Conservation (phyloP, 495 filamentous ascomycete genomes). For the Penicillium coprophilum region DNA sequence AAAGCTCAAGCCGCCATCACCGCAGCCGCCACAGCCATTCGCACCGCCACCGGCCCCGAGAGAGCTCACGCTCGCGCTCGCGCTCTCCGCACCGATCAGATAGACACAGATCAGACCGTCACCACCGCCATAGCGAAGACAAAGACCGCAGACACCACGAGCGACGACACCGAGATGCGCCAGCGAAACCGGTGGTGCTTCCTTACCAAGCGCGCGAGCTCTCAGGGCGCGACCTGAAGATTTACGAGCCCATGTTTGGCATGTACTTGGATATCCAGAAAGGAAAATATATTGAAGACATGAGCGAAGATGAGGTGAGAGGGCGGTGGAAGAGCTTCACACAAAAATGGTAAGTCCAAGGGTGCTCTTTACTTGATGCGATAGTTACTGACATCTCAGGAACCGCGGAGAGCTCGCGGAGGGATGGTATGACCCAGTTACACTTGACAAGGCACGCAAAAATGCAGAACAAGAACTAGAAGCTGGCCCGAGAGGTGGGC, state of each 20-base stretch:
- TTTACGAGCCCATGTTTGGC: slow-evolving; percentile 71
- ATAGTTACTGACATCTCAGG: slow-evolving; percentile 47
- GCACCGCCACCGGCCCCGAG: slow-evolving; percentile 25
- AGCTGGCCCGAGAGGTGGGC: neutral
- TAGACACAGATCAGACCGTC: slow-evolving; percentile 25
- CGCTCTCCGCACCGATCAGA: slow-evolving; percentile 32
- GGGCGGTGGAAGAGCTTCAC: slow-evolving; percentile 95
- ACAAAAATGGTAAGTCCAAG: slow-evolving; percentile 70
- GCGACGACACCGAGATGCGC: slow-evolving; percentile 10
- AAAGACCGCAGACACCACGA: slow-evolving; percentile 17
- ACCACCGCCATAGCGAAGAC: slow-evolving; percentile 18
- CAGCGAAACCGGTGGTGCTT: slow-evolving; percentile 43
- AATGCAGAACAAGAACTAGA: slow-evolving; percentile 18
- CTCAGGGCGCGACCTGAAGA: slow-evolving; percentile 60
- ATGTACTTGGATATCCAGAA: slow-evolving; percentile 93
- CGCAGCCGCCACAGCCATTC: slow-evolving; percentile 26
- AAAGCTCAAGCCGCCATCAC: slow-evolving; percentile 23
- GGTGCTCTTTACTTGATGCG: neutral
- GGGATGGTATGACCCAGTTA: slow-evolving; percentile 87
- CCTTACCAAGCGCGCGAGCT: slow-evolving; percentile 67
- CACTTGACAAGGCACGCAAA: slow-evolving; percentile 51
- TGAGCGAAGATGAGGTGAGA: slow-evolving; percentile 67
- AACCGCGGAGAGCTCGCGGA: slow-evolving; percentile 89
- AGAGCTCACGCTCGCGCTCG: slow-evolving; percentile 30
- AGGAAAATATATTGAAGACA: slow-evolving; percentile 57